Percentiles rank a stretch among this genome's conserved stretches.
Evolutionary conservation across 805 yeast genomes (phyloP).

Genomic region (Jamesozyma spencerorum): DNA sequence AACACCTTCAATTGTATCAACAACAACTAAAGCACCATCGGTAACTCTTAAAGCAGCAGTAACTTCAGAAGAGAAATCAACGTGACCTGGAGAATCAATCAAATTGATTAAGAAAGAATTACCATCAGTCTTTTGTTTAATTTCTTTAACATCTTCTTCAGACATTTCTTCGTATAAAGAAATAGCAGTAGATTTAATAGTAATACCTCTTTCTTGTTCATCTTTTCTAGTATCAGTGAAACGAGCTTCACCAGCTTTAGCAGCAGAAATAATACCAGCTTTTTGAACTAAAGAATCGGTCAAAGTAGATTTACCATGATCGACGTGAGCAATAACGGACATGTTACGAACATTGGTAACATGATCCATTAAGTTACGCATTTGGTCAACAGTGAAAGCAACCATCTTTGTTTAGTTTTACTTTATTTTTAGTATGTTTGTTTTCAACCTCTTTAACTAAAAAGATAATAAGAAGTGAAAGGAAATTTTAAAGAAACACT

Average conservation of each 20-base stretch:
- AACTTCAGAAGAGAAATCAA: constrained; percentile 55
- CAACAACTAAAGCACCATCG: constrained; percentile 99
- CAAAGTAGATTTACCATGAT: constrained; percentile 99
- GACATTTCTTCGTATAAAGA: constrained; percentile 84
- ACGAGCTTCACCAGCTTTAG: constrained; percentile 99
- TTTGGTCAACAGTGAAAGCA: constrained; percentile 70
- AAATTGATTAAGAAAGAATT: constrained; percentile 93
- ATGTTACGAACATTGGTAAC: constrained; percentile 99
- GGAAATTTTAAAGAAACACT: too few relatives aligned
- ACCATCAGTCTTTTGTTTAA: constrained; percentile 82
- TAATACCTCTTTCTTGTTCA: constrained; percentile 56
- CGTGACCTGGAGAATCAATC: constrained; percentile 99
- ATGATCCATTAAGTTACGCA: constrained; percentile 98
- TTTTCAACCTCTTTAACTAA: too few relatives aligned
- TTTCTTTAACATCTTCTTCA: constrained; percentile 74
- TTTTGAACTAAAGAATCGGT: constrained; percentile 98
- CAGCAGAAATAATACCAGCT: constrained; percentile 99
- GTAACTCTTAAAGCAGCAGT: constrained; percentile 99
- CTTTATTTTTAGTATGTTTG: constrained; percentile 3
- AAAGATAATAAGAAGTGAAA: too few relatives aligned
- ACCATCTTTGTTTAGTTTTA: constrained; percentile 23
- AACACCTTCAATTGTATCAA: constrained; percentile 99
- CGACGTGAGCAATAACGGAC: constrained; percentile 99
- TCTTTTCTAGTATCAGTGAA: constrained; percentile 97
- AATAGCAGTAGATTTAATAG: constrained; percentile 97